Evolutionary conservation across 2,329 filamentous ascomycete species (phyloP), one percentile per base, ranked within the genome.

Genomic region (Ophidiomyces ophidiicola): DNA sequence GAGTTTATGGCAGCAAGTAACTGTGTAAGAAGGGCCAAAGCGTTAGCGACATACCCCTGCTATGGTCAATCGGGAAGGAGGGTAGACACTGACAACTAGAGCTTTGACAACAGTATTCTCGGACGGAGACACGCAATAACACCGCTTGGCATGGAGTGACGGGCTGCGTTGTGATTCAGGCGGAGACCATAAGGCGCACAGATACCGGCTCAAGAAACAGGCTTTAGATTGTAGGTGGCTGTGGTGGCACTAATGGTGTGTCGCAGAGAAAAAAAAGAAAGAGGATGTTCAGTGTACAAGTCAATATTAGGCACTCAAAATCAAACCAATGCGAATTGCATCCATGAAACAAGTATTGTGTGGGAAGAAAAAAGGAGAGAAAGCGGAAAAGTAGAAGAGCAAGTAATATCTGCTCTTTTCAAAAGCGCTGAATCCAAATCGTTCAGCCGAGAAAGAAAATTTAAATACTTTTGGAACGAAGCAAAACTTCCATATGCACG

Each of bases 81-180:
- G 26, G 18, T 32, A 24, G 32, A 24, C 32, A 42, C 29, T 42
- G 39, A 26, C 39, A 17, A 28, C 33, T 14, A 15, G 12, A 24
- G 32, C 21, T 21, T 12, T 15, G 21, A 25, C 21, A 34, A 31
- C 35, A 32, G 25, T 18, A 23, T 28, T 28, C 14, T 25, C 26
- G 24, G 41, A 31, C 24, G 41, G 41, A 36, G 36, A 45, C 41
- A 45, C 41, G 44, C 44, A 45, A 23, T 11, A 41, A 34, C 14
- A 21, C 20, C n/a, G 26, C 14, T 14, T 25, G 32, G 32, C 12
- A 32, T 21, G 31, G 34, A 20, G 7, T 26, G 25, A 41, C 28
- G 23, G 12, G 11, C 26, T n/a, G 21, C 32, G 44, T 41, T 43
- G 31, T 23, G 39, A 41, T 45, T 43, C 12, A 26, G 42, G 35